A percentile compares a stretch with the other conserved stretches of the same genome.
Conservation (phyloP, 441 rosid species). For the Aleurites moluccanus region DNA sequence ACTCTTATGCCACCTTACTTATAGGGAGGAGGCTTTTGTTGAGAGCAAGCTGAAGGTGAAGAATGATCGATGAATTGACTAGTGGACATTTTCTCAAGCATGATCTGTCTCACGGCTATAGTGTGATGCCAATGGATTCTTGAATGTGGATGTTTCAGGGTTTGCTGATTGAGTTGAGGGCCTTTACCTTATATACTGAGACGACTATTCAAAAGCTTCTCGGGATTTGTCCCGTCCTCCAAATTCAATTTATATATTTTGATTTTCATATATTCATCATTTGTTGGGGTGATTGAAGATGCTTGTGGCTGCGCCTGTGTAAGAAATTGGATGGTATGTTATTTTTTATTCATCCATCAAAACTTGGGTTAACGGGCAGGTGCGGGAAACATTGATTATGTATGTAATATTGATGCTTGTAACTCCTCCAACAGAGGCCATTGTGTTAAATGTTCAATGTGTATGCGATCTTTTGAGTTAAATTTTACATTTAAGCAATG, state of each 20-base stretch:
- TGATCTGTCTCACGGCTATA: background rate
- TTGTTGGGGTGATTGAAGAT: background rate
- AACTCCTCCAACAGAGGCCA: too few relatives aligned
- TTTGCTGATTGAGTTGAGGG: conserved; percentile 1
- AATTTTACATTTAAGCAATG: too few relatives aligned
- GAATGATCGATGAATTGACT: conserved; percentile 7
- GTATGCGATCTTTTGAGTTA: background rate
- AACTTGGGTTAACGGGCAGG: background rate
- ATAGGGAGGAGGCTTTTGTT: conserved; percentile 18
- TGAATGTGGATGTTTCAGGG: conserved; percentile 7
- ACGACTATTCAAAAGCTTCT: conserved; percentile 17
- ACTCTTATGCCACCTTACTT: background rate
- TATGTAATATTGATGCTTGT: background rate
- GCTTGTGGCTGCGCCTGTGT: background rate
- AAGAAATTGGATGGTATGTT: background rate
- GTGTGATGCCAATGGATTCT: conserved; percentile 4
- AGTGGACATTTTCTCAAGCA: background rate
- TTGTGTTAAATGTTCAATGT: background rate
- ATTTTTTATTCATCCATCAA: conserved; percentile 1
- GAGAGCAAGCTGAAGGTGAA: conserved; percentile 21
- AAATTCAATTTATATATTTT: background rate
- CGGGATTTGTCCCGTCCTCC: conserved; percentile 3
- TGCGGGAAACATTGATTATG: background rate
- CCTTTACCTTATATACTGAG: background rate
- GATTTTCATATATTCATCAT: background rate